These are phyloP conservation scores for Skeletonema potamos DNA, from an alignment of 108 stramenopile species.

Conservation along the genomic window DNA sequence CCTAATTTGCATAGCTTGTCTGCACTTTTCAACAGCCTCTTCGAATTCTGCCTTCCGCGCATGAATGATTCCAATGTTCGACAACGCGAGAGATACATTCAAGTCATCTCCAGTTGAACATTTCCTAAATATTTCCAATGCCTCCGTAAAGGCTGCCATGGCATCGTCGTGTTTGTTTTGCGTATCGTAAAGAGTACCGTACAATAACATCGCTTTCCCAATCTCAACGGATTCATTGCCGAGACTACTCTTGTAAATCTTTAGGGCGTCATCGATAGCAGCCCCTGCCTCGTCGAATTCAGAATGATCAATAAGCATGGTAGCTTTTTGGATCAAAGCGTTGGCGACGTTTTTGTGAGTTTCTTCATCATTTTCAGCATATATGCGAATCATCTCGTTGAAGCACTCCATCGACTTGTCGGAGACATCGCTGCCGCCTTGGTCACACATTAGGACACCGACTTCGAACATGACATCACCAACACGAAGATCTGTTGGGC, in stretches of 20 bases:
- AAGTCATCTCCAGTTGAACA: constrained; percentile 55
- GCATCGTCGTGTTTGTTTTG: constrained; percentile 56
- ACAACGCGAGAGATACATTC: constrained; percentile 63
- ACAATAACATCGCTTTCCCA: constrained; percentile 60
- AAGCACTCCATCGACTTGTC: constrained; percentile 42
- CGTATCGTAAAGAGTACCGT: constrained; percentile 61
- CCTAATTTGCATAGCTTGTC: constrained; percentile 35
- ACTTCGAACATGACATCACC: constrained; percentile 43
- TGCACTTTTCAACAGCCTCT: constrained; percentile 47
- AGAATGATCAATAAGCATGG: constrained; percentile 25
- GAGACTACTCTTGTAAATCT: constrained; percentile 51
- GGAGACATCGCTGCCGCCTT: constrained; percentile 7
- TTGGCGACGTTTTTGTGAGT: constrained; percentile 25
- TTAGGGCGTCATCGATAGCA: constrained; percentile 57
- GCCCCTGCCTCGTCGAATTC: constrained; percentile 39
- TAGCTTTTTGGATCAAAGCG: constrained; percentile 33
- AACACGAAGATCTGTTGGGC: constrained; percentile 30
- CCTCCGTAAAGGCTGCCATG: constrained; percentile 58
- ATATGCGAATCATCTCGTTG: constrained; percentile 36
- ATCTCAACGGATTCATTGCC: constrained; percentile 59
- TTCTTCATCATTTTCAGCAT: constrained; percentile 16
- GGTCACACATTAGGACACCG: constrained; percentile 23
- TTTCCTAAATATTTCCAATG: constrained; percentile 53
- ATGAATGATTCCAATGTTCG: constrained; percentile 68
- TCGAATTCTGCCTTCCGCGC: constrained; percentile 27